A percentile compares a stretch with the other conserved stretches of the same genome.
Conservation (phyloP, 164 flowering plant species). For the Umbilicus rupestris region DNA sequence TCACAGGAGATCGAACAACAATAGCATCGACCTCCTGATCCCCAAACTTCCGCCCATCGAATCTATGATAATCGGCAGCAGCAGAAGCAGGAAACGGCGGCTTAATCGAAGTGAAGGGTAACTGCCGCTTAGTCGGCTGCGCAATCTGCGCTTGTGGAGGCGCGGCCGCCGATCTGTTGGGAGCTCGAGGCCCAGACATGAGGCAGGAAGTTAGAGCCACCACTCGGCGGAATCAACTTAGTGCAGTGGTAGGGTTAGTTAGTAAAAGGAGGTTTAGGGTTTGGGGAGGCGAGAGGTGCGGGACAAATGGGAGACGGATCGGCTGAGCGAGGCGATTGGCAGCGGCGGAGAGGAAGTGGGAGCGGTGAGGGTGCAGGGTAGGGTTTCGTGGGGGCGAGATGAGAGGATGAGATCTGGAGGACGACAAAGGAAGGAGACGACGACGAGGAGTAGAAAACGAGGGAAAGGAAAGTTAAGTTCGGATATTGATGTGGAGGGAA, state of each 20-base stretch:
- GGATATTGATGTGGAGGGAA: conserved; percentile 63
- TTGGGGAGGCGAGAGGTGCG: conserved; percentile 11
- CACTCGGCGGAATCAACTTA: conserved; percentile 3
- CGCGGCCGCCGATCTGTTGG: conserved; percentile 22
- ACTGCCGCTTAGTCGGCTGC: conserved; percentile 33
- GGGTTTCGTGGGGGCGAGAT: background rate
- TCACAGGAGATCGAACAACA: conserved; percentile 30
- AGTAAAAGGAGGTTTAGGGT: conserved; percentile 14
- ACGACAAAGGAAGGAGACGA: background rate
- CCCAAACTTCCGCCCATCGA: conserved; percentile 13
- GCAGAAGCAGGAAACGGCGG: conserved; percentile 21
- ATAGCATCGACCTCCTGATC: conserved; percentile 28
- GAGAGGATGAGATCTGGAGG: conserved; percentile 9
- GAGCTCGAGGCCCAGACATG: conserved; percentile 44
- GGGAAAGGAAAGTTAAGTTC: conserved; percentile 73
- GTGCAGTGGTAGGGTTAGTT: conserved; percentile 1
- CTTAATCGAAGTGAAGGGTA: conserved; percentile 26
- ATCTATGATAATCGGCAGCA: conserved; percentile 23
- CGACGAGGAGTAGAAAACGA: conserved; percentile 41
- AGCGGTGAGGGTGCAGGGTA: background rate
- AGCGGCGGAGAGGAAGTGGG: background rate
- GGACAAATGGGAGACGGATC: background rate
- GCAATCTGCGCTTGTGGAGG: too few species aligned
- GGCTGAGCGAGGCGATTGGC: background rate
- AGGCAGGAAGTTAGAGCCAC: background rate